A percentile compares a stretch with the other conserved stretches of the same genome.
Conservation (phyloP, 805 yeast genomes). For the Candida tammaniensis region DNA sequence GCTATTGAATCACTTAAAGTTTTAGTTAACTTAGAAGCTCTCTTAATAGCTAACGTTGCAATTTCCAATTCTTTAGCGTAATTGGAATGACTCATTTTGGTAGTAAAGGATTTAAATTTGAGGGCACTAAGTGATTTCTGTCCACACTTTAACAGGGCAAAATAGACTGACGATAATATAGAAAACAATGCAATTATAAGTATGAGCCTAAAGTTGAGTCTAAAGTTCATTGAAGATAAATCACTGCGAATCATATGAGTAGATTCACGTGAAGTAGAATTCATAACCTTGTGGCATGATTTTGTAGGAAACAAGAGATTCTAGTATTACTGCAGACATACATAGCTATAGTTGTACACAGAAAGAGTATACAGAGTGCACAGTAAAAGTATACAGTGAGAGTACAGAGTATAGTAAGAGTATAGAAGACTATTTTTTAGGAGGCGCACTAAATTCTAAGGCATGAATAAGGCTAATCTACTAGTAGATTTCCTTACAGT, state of each 20-base stretch:
- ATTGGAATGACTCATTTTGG: constrained; percentile 10
- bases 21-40: constrained; percentile 78
- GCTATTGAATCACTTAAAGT: constrained; percentile 56
- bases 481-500: constrained; percentile 26
- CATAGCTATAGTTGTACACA: too few species aligned
- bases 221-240: too few species aligned
- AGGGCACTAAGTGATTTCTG: too few species aligned
- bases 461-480: constrained; percentile 30
- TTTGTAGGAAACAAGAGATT: neutral
- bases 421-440: too few species aligned
- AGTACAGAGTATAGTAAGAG: neutral
- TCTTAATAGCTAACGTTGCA: constrained; percentile 86
- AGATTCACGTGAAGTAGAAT: constrained; percentile 7
- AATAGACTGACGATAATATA: constrained; percentile 2
- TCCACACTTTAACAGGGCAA: too few species aligned
- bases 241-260: constrained; percentile 1
- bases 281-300: neutral
- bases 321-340: too few species aligned
- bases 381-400: too few species aligned
- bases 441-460: neutral
- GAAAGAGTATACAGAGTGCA: too few species aligned
- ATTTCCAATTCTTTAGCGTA: constrained; percentile 68
- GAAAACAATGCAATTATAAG: constrained; percentile 8
- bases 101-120: too few species aligned
- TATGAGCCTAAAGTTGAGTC: neutral